These are phyloP conservation scores for Funneliformis geosporum DNA, from an alignment of 192 early-diverging fungal species.

Conservation along the genomic window DNA sequence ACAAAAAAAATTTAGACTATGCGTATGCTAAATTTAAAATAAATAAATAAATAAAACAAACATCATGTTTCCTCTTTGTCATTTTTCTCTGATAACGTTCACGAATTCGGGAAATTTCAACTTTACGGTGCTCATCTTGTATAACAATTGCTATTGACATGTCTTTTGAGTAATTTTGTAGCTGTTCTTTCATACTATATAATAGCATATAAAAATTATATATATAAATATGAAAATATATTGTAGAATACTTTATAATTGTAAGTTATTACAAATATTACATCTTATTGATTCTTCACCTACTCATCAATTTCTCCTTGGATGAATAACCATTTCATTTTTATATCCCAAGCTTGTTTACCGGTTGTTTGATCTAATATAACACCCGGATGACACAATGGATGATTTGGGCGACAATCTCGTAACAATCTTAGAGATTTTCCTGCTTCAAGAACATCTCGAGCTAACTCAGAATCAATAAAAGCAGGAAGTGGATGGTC, in stretches of 20 bases:
- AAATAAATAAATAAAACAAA: neutral
- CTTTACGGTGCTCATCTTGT: slow-evolving; percentile 12
- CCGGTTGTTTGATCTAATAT: slow-evolving; percentile 10
- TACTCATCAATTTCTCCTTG: slow-evolving; percentile 30
- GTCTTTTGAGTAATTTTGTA: slow-evolving; percentile 10
- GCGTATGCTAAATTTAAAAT: neutral
- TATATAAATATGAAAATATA: neutral
- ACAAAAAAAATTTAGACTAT: neutral
- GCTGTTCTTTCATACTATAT: slow-evolving; percentile 31
- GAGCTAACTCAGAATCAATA: slow-evolving; percentile 31
- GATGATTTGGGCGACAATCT: slow-evolving; percentile 35
- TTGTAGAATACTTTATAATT: neutral
- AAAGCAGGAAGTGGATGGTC: slow-evolving; percentile 33
- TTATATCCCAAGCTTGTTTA: neutral
- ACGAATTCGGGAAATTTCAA: neutral
- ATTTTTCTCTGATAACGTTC: neutral
- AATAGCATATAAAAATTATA: neutral
- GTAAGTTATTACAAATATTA: neutral
- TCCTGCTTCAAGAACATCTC: slow-evolving; percentile 40
- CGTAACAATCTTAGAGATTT: slow-evolving; percentile 40
- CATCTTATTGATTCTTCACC: neutral
- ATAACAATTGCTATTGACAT: slow-evolving; percentile 14
- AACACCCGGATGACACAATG: slow-evolving; percentile 27
- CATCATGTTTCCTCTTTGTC: neutral
- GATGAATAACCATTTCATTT: slow-evolving; percentile 30